A percentile compares a stretch with the other conserved stretches of the same genome.
These are phyloP conservation scores for Pichia exigua DNA, from an alignment of 805 yeast species.

Conservation along the genomic window DNA sequence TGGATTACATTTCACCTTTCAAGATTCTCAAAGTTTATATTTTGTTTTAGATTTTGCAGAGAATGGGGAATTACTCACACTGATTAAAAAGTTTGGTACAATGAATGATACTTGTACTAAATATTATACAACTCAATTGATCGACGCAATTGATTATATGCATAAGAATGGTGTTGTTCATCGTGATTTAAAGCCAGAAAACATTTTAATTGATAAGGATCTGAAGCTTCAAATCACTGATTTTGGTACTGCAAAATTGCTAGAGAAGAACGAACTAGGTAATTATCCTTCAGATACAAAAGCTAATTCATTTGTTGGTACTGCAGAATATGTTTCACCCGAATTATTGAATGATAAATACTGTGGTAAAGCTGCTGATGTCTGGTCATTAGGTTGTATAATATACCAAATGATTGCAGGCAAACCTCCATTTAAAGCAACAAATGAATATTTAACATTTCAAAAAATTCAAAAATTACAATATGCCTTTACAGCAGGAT, in stretches of 20 bases:
- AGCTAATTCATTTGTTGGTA: constrained; percentile 79
- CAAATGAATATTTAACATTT: constrained; percentile 73
- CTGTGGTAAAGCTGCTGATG: constrained; percentile 52
- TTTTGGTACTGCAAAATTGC: constrained; percentile 74
- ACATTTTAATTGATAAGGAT: constrained; percentile 56
- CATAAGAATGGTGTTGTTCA: constrained; percentile 72
- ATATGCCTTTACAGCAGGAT: constrained; percentile 79
- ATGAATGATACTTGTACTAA: constrained; percentile 60
- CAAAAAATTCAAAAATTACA: constrained; percentile 76
- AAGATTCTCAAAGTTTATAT: constrained; percentile 64
- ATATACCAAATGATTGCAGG: constrained; percentile 59
- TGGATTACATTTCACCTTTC: constrained; percentile 69
- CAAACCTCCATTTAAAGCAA: constrained; percentile 73
- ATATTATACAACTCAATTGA: constrained; percentile 64
- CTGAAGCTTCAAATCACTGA: constrained; percentile 67
- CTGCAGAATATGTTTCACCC: constrained; percentile 80
- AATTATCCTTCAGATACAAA: constrained; percentile 57
- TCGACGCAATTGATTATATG: constrained; percentile 66
- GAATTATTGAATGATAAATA: constrained; percentile 68
- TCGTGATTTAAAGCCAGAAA: constrained; percentile 80
- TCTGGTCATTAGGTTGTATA: constrained; percentile 58
- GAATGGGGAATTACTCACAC: constrained; percentile 64
- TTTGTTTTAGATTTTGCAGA: constrained; percentile 75
- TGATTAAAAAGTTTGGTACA: constrained; percentile 64
- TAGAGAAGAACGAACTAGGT: constrained; percentile 47